Base-by-base conservation (phyloP, 163 green algal genomes). In the Picocystis sp. region DNA sequence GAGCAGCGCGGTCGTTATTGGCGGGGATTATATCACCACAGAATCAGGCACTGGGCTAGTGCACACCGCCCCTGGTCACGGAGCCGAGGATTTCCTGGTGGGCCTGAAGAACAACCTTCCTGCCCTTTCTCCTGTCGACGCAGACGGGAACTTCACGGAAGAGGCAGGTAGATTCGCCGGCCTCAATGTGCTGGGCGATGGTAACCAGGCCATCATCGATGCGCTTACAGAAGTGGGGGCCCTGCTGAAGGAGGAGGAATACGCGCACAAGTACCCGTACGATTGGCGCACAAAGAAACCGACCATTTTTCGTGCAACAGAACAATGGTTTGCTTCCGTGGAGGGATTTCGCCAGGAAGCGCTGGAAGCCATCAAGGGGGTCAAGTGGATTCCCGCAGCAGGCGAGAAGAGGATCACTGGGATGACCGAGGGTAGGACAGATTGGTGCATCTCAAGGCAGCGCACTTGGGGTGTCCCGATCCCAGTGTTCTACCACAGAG, bases 241-340 rank as follows among this genome's bases (percentile, higher is more conserved):
- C 12, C 79, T 97, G 45, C 68, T 98, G 15, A 55, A 73, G 69
- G 72, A 87, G 68, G 86, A 99, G 66, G 17, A 43, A 24, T 97
- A 99, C 66, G 72, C 59, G 25, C 91, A 99, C 83, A 94, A 94
- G 73, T 97, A 97, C 70, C 89, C 91, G 0, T 99, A 99, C 65
- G 91, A 99, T 74, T 99, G 91, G 91, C 74, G 91, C 29, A 97
- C 87, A 43, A 99, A 99, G 74, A 90, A 94, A 65, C 91, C 91
- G 3, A 94, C 86, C 61, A 99, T 99, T 65, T 94, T 96, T 69
- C 74, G 89, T 25, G 83, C 87, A 45, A 97, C 89, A 12, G 77
- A 84, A 58, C 89, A 99, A 76, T 75, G 55, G 65, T 99, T 99
- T 79, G 90, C 87, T 2, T 89, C 72, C 0, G 88, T 99, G 44